A percentile compares a stretch with the other conserved stretches of the same genome.
phyloP scores from a whole-genome alignment of 352 stramenopile species.

The Phytopythium mirpurense region DNA sequence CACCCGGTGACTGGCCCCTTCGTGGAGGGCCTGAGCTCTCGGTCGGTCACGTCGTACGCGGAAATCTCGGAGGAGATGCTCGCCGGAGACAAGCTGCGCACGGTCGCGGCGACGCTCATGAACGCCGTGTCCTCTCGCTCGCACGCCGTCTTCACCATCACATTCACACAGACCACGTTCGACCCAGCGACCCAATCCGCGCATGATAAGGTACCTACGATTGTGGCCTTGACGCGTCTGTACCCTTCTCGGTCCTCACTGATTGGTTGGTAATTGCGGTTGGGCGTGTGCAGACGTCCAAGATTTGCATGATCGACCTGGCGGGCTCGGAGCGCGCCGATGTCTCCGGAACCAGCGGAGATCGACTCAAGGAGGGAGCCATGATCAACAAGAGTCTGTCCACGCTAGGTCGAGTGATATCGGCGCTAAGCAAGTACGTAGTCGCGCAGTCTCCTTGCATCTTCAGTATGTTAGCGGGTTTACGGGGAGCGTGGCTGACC shows the following conservation, averaged over 20 bases:
- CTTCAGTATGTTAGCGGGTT: background rate
- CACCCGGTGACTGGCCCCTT: constrained; percentile 82
- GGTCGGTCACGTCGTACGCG: constrained; percentile 68
- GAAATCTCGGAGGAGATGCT: constrained; percentile 79
- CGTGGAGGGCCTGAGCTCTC: constrained; percentile 69
- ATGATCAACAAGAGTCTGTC: constrained; percentile 93
- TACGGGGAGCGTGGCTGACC: background rate
- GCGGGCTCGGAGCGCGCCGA: constrained; percentile 80
- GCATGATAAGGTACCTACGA: constrained; percentile 49
- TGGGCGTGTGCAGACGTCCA: constrained; percentile 44
- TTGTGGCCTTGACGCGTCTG: no score
- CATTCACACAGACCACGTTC: constrained; percentile 77
- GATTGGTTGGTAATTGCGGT: background rate
- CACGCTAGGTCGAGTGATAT: constrained; percentile 87
- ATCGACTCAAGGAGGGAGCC: constrained; percentile 87
- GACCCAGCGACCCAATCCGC: constrained; percentile 50
- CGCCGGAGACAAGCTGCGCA: constrained; percentile 92
- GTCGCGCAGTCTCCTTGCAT: background rate
- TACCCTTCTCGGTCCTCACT: background rate
- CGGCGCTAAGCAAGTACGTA: constrained; percentile 65
- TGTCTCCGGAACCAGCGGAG: constrained; percentile 73
- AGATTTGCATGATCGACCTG: constrained; percentile 85
- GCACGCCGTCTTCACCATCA: constrained; percentile 97
- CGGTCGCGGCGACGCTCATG: constrained; percentile 94
- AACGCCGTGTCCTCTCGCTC: constrained; percentile 94